These are phyloP conservation scores for Russula vinacea DNA, from an alignment of 768 basidiomycete species.

Conservation along the genomic window DNA sequence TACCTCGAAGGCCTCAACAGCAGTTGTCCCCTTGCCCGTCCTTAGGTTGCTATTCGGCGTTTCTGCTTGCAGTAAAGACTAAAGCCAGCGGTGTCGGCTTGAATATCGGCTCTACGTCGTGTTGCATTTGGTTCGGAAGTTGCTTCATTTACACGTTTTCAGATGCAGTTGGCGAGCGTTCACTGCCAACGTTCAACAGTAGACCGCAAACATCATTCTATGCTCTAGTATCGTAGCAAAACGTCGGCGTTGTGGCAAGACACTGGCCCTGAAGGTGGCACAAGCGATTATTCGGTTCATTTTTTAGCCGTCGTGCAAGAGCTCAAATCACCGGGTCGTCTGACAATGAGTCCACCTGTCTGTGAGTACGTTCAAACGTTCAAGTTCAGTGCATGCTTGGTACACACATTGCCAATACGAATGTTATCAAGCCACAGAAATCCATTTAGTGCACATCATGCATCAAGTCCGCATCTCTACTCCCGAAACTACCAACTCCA, in stretches of 20 bases:
- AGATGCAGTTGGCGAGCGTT: no score
- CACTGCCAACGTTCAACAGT: background rate
- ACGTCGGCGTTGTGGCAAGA: no score
- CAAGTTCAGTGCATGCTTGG: background rate
- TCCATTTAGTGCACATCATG: background rate
- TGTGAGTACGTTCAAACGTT: background rate
- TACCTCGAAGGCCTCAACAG: no score
- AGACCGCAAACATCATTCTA: background rate
- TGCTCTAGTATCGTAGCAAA: no score
- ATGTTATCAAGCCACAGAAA: no score
- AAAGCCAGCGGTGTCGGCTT: no score
- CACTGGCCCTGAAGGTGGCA: background rate
- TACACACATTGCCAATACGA: background rate
- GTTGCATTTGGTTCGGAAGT: no score
- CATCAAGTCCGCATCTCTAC: background rate
- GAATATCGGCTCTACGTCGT: no score
- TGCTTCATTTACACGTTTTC: no score
- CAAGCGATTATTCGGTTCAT: background rate
- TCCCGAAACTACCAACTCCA: background rate
- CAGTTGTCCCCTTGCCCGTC: no score
- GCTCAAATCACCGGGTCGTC: background rate
- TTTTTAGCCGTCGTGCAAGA: background rate
- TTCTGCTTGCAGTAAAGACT: no score
- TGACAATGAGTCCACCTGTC: background rate
- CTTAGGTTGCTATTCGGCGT: no score